A percentile compares a stretch with the other conserved stretches of the same genome.
phyloP scores from a whole-genome alignment of 164 flowering plant genomes.

The Vitis riparia region DNA sequence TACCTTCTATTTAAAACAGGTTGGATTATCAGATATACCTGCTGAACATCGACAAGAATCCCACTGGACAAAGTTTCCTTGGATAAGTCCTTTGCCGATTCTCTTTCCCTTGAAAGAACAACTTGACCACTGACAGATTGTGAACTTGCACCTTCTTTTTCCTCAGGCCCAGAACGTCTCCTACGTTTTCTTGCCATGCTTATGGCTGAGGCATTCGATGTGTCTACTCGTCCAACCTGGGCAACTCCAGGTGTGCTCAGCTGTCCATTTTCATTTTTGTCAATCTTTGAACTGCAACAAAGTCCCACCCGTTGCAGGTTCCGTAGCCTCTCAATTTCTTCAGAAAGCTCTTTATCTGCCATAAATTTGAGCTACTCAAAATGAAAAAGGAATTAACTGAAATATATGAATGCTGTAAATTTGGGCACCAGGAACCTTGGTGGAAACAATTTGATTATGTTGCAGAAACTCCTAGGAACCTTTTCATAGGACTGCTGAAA shows the following conservation, averaged over 20 bases:
- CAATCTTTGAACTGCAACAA: slow-evolving; percentile 16
- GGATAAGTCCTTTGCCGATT: slow-evolving; percentile 15
- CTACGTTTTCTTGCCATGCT: slow-evolving; percentile 30
- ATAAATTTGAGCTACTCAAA: slow-evolving; percentile 2
- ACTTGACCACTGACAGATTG: slow-evolving; percentile 11
- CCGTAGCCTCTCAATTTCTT: slow-evolving; percentile 60
- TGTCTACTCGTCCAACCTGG: slow-evolving; percentile 22
- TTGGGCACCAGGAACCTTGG: background rate
- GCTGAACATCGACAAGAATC: slow-evolving; percentile 14
- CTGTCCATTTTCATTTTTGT: slow-evolving; percentile 18
- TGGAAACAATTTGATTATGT: too few relatives aligned
- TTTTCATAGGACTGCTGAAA: too few relatives aligned
- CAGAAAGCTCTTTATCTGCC: slow-evolving; percentile 61
- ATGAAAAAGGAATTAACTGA: background rate
- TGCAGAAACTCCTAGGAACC: too few relatives aligned
- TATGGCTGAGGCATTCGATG: slow-evolving; percentile 11
- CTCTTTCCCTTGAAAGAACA: slow-evolving; percentile 11
- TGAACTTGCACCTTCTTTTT: slow-evolving; percentile 16
- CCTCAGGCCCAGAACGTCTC: slow-evolving; percentile 16
- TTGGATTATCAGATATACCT: slow-evolving; percentile 27
- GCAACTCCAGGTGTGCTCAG: slow-evolving; percentile 25
- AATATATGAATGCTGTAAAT: background rate
- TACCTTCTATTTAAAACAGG: background rate
- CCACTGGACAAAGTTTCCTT: slow-evolving; percentile 8
- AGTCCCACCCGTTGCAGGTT: slow-evolving; percentile 36